Evolutionary conservation across 148 eudicot species (phyloP).

Genomic region (Amaranthus palmeri): DNA sequence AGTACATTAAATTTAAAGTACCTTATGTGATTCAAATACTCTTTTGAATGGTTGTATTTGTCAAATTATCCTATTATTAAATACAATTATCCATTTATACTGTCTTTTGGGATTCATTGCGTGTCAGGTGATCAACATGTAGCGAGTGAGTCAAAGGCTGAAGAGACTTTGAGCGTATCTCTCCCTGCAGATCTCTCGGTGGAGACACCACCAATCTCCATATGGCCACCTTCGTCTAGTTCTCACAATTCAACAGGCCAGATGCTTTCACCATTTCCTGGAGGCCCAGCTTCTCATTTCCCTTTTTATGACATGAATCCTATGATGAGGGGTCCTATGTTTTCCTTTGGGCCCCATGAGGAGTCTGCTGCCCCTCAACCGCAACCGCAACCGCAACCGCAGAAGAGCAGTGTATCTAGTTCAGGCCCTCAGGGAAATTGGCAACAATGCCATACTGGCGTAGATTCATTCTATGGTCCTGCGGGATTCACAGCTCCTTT

Average conservation of each 20-base stretch:
- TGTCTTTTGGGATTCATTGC: conserved; percentile 23
- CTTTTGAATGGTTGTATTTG: no score
- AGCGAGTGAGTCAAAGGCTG: conserved; percentile 49
- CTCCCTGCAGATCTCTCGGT: conserved; percentile 97
- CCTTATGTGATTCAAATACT: no score
- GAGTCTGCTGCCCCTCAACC: conserved; percentile 60
- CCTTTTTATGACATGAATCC: conserved; percentile 96
- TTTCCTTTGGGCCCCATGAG: conserved; percentile 71
- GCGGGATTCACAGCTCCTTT: conserved; percentile 81
- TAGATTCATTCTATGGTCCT: conserved; percentile 83
- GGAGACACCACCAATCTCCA: conserved; percentile 78
- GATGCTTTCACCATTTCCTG: conserved; percentile 73
- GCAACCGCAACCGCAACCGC: conserved; percentile 52
- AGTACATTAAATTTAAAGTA: no score
- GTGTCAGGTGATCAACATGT: conserved; percentile 46
- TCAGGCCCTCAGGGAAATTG: conserved; percentile 70
- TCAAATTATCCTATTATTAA: background rate
- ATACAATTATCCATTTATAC: background rate
- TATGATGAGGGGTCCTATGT: conserved; percentile 76
- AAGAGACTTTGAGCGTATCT: conserved; percentile 69
- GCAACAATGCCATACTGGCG: conserved; percentile 75
- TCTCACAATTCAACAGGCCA: conserved; percentile 71
- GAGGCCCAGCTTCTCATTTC: conserved; percentile 66
- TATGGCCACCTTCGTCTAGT: conserved; percentile 94
- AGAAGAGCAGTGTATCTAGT: conserved; percentile 44